These are phyloP conservation scores for Hortaea sp. DNA, from an alignment of 2,329 filamentous ascomycete species.

Conservation along the genomic window DNA sequence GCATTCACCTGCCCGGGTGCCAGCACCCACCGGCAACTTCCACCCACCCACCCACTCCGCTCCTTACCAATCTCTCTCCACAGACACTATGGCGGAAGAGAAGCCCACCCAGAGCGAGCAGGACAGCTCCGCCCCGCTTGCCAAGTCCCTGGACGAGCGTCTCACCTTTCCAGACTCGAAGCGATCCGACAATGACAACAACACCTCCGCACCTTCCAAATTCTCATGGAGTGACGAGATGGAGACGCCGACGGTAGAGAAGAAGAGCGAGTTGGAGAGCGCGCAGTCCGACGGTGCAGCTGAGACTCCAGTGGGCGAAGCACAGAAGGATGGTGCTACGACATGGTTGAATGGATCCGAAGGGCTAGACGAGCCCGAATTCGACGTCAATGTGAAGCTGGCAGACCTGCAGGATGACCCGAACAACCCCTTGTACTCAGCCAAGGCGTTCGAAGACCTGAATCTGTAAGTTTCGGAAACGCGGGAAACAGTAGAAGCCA, in stretches of 20 bases:
- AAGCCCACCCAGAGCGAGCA: slow-evolving; percentile 12
- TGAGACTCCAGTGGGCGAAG: slow-evolving; percentile 8
- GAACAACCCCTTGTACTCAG: slow-evolving; percentile 78
- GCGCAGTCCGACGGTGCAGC: slow-evolving; percentile 3
- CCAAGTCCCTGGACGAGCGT: slow-evolving; percentile 18
- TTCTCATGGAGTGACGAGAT: slow-evolving; percentile 27
- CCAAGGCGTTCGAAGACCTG: slow-evolving; percentile 73
- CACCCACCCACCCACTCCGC: neutral
- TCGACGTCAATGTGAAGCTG: slow-evolving; percentile 85
- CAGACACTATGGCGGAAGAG: slow-evolving; percentile 11
- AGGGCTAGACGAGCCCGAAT: slow-evolving; percentile 58
- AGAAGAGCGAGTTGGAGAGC: slow-evolving; percentile 7
- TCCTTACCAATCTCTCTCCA: neutral
- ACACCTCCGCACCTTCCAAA: slow-evolving; percentile 6
- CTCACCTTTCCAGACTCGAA: slow-evolving; percentile 15
- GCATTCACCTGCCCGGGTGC: no score
- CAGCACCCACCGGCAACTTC: no score
- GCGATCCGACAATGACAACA: slow-evolving; percentile 5
- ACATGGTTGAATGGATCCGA: slow-evolving; percentile 29
- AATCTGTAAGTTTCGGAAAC: slow-evolving; percentile 57
- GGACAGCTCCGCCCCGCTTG: slow-evolving; percentile 11
- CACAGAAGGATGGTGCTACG: slow-evolving; percentile 37
- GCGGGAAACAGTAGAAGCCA: neutral
- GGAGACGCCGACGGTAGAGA: slow-evolving; percentile 12
- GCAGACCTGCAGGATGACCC: slow-evolving; percentile 80